Evolutionary conservation across 2,329 filamentous ascomycete genomes (phyloP).

Genomic region (Claviceps pazoutovae): DNA sequence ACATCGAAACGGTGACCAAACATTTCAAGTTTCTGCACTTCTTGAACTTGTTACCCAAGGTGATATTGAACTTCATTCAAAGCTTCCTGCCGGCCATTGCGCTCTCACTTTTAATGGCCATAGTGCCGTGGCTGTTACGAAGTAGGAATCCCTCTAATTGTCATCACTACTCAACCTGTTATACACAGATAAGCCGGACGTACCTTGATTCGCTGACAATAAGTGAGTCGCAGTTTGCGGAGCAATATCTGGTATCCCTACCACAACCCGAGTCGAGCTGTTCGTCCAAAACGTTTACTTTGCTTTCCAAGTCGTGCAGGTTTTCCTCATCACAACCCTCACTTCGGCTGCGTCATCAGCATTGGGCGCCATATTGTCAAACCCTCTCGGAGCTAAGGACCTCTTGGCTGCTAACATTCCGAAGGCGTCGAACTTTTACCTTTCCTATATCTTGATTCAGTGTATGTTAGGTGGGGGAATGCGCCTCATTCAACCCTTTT

Average conservation of each 20-base stretch:
- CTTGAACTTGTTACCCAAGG: constrained; percentile 53
- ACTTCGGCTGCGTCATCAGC: constrained; percentile 67
- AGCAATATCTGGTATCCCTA: constrained; percentile 66
- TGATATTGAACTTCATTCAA: constrained; percentile 70
- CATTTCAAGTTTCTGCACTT: constrained; percentile 59
- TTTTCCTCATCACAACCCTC: constrained; percentile 78
- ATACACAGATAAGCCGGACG: not conserved
- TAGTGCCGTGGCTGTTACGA: constrained; percentile 73
- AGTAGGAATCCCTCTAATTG: constrained; percentile 11
- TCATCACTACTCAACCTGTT: not conserved
- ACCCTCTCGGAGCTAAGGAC: constrained; percentile 47
- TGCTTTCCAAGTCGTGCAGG: constrained; percentile 76
- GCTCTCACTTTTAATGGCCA: constrained; percentile 70
- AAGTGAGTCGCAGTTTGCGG: constrained; percentile 45
- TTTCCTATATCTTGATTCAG: constrained; percentile 86
- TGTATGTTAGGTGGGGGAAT: constrained; percentile 67
- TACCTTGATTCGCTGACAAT: constrained; percentile 6
- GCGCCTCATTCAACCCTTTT: constrained; percentile 55
- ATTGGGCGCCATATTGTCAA: constrained; percentile 43
- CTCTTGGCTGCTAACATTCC: constrained; percentile 65
- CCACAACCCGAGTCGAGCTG: constrained; percentile 65
- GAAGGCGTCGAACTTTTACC: constrained; percentile 82
- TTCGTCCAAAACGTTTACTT: constrained; percentile 90
- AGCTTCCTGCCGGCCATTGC: constrained; percentile 71
- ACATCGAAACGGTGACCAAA: constrained; percentile 55